Base-by-base conservation (phyloP, 1,139 yeast genomes). In the Pichia sp. region DNA sequence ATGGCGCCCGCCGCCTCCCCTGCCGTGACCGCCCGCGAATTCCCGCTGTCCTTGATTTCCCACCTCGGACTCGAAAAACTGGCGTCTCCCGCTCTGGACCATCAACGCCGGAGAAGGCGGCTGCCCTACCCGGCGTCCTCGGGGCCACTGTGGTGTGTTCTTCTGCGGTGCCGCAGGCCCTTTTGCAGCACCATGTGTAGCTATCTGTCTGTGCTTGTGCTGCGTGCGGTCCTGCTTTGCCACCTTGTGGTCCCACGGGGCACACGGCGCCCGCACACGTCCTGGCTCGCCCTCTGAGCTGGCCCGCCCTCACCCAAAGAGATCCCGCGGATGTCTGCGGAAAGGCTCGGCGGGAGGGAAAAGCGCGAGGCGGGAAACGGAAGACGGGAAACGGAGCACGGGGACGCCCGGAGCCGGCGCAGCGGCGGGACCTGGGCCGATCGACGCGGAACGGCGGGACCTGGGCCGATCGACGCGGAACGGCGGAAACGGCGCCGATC, bases 41-140 rank as follows among this genome's bases (percentile, higher is more conserved):
- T 45, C 36, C 47, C 32, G 47, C 15, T 10, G 47, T 5, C 13
- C 4, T 38, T 6, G 29, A 26, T 41, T 49, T 49, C n/a, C 52
- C 52, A 43, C 48, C 42, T 49, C 52, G 52, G 52, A 43, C 47
- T 43, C 52, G 52, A 49, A 42, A 49, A n/a, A 34, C n/a, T 30
- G 30, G 23, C 13, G 3, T 5, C 38, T 13, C n/a, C 26, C 26
- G 29, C 19, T 26, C 11, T 19, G 47, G 31, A 26, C 11, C 5
- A 13, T 15, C 13, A 23, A 23, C 26, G 26, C 26, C 41, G 41
- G 16, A 13, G 41, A n/a, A 16, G 16, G 15, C 16, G 16, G 41
- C 41, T 5, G 15, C 26, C 26, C 26, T 23, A 23, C 26, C 26
- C 26, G 41, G 16, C 16, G 41, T 23, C 26, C 41, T 38, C 15